Evolutionary conservation across 208 protist species (phyloP).

Genomic region (Trypanosoma grayi): DNA sequence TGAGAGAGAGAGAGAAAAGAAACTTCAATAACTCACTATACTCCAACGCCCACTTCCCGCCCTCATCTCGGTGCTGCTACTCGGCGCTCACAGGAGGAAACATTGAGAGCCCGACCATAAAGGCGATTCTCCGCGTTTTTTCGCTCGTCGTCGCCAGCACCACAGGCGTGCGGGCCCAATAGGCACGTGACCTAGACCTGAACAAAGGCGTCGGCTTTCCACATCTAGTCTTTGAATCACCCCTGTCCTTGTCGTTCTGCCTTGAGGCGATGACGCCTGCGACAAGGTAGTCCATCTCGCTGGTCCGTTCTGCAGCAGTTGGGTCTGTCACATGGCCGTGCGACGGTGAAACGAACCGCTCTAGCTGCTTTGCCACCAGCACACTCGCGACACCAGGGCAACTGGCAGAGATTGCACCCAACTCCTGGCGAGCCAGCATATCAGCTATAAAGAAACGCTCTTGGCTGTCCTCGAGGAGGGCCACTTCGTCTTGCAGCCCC

Average conservation of each 20-base stretch:
- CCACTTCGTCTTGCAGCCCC: slow-evolving; percentile 77
- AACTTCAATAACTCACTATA: too few relatives aligned
- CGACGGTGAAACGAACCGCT: slow-evolving; percentile 24
- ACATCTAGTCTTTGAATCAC: neutral
- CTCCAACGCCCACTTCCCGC: neutral
- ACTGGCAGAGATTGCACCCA: neutral
- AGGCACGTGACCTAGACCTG: slow-evolving; percentile 39
- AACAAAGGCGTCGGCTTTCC: slow-evolving; percentile 38
- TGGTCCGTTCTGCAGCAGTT: neutral
- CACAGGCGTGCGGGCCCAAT: slow-evolving; percentile 42
- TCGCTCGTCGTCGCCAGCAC: slow-evolving; percentile 60
- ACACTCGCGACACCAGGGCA: slow-evolving; percentile 16
- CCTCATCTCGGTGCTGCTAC: slow-evolving; percentile 6
- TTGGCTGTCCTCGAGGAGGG: slow-evolving; percentile 49
- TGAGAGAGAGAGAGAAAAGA: neutral
- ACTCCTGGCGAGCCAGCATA: slow-evolving; percentile 2
- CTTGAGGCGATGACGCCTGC: slow-evolving; percentile 30
- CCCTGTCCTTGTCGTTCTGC: neutral
- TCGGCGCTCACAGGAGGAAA: slow-evolving; percentile 41
- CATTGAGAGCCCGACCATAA: slow-evolving; percentile 56
- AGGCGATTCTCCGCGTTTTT: slow-evolving; percentile 43
- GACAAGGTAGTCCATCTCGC: slow-evolving; percentile 34
- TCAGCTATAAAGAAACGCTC: slow-evolving; percentile 48
- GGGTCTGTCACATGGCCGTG: neutral
- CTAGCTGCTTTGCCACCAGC: slow-evolving; percentile 59